Conservation (phyloP, 495 filamentous ascomycete genomes). For the Penicillium arizonense region DNA sequence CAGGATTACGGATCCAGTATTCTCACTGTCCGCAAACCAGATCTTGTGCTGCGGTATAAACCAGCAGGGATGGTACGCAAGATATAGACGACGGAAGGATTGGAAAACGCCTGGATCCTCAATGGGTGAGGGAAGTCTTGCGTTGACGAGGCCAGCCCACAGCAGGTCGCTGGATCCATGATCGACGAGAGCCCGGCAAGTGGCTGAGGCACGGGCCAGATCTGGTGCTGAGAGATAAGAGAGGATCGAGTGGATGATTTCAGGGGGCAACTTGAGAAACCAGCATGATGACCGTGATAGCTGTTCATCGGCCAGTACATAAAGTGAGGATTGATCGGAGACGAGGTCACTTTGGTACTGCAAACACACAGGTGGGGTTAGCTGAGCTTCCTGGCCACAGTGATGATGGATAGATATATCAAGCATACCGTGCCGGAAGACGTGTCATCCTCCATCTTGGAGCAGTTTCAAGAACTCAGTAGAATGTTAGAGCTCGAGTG, state of each 20-base stretch:
- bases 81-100: conserved; percentile 67
- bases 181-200: conserved; percentile 52
- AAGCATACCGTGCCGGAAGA: not conserved
- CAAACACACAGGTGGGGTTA: no score
- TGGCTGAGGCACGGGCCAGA: conserved; percentile 51
- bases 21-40: conserved; percentile 78
- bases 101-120: conserved; percentile 52
- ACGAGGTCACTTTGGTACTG: conserved; percentile 7
- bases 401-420: not conserved
- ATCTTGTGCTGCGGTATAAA: conserved; percentile 77
- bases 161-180: conserved; percentile 55
- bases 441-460: conserved; percentile 6
- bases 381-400: not conserved
- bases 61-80: conserved; percentile 76
- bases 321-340: not conserved
- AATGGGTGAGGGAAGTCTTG: conserved; percentile 53
- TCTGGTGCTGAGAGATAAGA: conserved; percentile 58
- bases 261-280: conserved; percentile 55
- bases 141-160: conserved; percentile 63
- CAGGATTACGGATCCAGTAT: conserved; percentile 68
- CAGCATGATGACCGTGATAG: conserved; percentile 1
- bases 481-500: conserved; percentile 5
- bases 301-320: conserved; percentile 10
- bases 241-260: conserved; percentile 62
- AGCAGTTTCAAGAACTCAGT: not conserved